Conservation (phyloP, 2,329 filamentous ascomycete species). For the Xylaria sp. region DNA sequence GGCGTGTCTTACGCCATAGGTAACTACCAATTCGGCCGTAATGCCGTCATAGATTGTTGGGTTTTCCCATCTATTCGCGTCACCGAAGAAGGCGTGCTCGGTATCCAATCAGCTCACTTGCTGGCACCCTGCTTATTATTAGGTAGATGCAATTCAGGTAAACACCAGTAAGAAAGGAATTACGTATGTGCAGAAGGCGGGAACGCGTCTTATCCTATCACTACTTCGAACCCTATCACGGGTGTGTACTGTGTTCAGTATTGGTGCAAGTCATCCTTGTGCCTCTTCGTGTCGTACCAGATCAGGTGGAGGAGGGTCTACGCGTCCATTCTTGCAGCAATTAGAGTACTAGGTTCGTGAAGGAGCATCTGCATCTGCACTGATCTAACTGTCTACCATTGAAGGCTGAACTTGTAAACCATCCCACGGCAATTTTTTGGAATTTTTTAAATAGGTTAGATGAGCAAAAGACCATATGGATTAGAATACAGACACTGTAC, state of each 20-base stretch:
- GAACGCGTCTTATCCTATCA: background rate
- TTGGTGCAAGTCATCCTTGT: background rate
- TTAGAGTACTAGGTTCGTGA: too few species aligned
- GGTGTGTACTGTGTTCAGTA: background rate
- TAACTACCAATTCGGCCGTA: slow-evolving; percentile 17
- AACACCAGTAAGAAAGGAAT: background rate
- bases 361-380: too few species aligned
- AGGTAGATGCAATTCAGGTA: background rate
- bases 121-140: slow-evolving; percentile 6
- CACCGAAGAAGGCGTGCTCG: slow-evolving; percentile 12
- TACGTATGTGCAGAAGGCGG: slow-evolving; percentile 9
- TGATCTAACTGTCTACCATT: too few species aligned
- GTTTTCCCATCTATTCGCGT: slow-evolving; percentile 21
- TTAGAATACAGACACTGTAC: too few species aligned
- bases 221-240: slow-evolving; percentile 17
- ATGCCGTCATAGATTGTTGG: slow-evolving; percentile 47
- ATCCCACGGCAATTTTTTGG: too few species aligned
- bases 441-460: too few species aligned
- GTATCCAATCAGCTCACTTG: slow-evolving; percentile 14
- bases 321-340: too few species aligned
- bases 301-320: too few species aligned
- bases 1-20: slow-evolving; percentile 38
- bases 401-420: too few species aligned
- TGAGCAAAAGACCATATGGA: too few species aligned
- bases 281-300: too few species aligned